Conservation (phyloP, 345 rosid species). For the Murraya koenigii region DNA sequence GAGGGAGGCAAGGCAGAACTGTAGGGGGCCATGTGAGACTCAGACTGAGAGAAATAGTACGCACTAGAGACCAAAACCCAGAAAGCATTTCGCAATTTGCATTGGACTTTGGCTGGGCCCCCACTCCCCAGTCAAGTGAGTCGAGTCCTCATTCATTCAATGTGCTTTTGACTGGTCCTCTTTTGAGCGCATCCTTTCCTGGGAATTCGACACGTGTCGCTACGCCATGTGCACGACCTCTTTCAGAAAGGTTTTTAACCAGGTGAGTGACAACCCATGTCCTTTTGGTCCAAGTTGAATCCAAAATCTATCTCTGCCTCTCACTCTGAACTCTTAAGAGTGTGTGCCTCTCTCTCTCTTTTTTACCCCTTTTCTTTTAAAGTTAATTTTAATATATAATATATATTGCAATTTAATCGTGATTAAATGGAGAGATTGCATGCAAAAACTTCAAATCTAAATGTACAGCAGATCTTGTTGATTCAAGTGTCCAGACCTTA, state of each 20-base stretch:
- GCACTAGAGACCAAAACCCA: neutral
- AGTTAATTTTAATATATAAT: neutral
- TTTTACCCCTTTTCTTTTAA: neutral
- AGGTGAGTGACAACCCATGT: slow-evolving; percentile 56
- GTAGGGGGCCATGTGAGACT: neutral
- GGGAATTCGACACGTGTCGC: slow-evolving; percentile 30
- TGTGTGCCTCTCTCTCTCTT: neutral
- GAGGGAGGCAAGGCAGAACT: neutral
- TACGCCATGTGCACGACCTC: slow-evolving; percentile 28
- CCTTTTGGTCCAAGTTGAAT: slow-evolving; percentile 33
- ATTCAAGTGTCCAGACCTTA: neutral
- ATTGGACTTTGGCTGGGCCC: neutral
- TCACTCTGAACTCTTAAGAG: no score
- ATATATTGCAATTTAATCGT: no score
- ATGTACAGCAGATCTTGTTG: neutral
- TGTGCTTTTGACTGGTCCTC: slow-evolving; percentile 30
- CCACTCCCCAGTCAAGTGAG: neutral
- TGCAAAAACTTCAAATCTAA: neutral
- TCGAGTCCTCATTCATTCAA: neutral
- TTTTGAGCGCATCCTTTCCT: neutral
- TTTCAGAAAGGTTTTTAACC: slow-evolving; percentile 19
- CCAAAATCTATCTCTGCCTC: neutral
- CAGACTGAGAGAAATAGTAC: neutral
- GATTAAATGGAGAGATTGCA: neutral
- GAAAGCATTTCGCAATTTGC: neutral